Evolutionary conservation across 1,139 yeast genomes (phyloP).

Genomic region (Kurtzmaniella natalensis): DNA sequence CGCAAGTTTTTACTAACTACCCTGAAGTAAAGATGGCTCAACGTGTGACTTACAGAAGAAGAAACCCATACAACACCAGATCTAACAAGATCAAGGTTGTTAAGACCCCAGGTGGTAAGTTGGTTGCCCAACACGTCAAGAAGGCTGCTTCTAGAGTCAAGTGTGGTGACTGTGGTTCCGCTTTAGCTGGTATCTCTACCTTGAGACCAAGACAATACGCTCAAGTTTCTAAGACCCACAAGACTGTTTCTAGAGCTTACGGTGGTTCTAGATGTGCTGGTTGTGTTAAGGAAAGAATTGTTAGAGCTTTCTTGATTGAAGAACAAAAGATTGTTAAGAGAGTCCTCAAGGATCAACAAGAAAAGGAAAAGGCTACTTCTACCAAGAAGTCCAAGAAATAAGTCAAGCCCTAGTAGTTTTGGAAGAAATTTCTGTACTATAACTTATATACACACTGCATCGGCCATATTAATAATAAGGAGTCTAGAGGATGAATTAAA

Average conservation of each 20-base stretch:
- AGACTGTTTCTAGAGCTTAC: slow-evolving; percentile 98
- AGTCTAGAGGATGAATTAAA: too few relatives aligned
- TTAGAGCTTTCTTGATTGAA: slow-evolving; percentile 98
- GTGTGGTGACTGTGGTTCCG: slow-evolving; percentile 97
- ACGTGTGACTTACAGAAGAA: slow-evolving; percentile 52
- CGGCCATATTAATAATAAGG: slow-evolving; percentile 3
- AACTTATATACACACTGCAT: slow-evolving; percentile 7
- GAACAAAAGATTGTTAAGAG: slow-evolving; percentile 99
- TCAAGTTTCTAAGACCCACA: slow-evolving; percentile 88
- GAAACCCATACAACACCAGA: slow-evolving; percentile 23
- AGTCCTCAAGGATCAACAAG: slow-evolving; percentile 93
- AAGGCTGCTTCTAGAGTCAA: slow-evolving; percentile 93
- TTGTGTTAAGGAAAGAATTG: slow-evolving; percentile 98
- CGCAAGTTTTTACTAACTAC: slow-evolving; percentile 2
- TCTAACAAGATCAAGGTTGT: slow-evolving; percentile 32
- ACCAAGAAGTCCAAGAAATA: slow-evolving; percentile 28
- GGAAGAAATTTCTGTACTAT: slow-evolving; percentile 4
- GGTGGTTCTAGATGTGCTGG: slow-evolving; percentile 99
- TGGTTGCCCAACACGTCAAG: slow-evolving; percentile 96
- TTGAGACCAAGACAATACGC: slow-evolving; percentile 99
- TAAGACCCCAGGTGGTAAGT: slow-evolving; percentile 99
- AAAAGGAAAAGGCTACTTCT: slow-evolving; percentile 68
- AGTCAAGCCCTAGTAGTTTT: slow-evolving; percentile 1
- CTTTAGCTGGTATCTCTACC: slow-evolving; percentile 88
- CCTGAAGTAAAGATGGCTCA: slow-evolving; percentile 36